Evolutionary conservation across 2,329 filamentous ascomycete genomes (phyloP).

Genomic region (Penicillium sp.): DNA sequence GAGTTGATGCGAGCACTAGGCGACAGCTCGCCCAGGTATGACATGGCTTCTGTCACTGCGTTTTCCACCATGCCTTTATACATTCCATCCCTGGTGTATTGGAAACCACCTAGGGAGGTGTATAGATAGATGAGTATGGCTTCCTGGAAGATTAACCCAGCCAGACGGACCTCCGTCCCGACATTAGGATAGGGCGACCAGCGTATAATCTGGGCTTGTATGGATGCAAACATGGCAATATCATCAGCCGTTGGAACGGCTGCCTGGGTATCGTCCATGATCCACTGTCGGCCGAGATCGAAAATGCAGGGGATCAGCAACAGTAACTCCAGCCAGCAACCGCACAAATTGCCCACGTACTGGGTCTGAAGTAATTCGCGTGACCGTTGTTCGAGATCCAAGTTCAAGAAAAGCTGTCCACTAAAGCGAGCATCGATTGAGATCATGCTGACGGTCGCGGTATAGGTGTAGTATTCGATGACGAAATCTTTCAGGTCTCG

Average conservation of each 20-base stretch:
- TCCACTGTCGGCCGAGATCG: slow-evolving; percentile 37
- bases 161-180: slow-evolving; percentile 41
- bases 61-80: slow-evolving; percentile 28
- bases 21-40: slow-evolving; percentile 26
- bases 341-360: slow-evolving; percentile 34
- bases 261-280: slow-evolving; percentile 28
- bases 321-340: slow-evolving; percentile 34
- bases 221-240: slow-evolving; percentile 46
- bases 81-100: slow-evolving; percentile 27
- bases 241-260: slow-evolving; percentile 41
- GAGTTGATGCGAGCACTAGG: slow-evolving; percentile 36
- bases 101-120: slow-evolving; percentile 26
- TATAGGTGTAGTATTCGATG: slow-evolving; percentile 53
- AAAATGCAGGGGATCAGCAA: slow-evolving; percentile 35
- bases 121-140: slow-evolving; percentile 49
- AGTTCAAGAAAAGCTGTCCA: slow-evolving; percentile 37
- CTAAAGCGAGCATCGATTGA: slow-evolving; percentile 40
- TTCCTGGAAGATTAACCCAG: slow-evolving; percentile 49
- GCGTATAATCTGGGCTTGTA: slow-evolving; percentile 45
- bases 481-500: slow-evolving; percentile 48
- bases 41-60: slow-evolving; percentile 29
- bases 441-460: slow-evolving; percentile 50
- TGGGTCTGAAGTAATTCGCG: slow-evolving; percentile 27
- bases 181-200: slow-evolving; percentile 42
- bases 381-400: slow-evolving; percentile 45